A percentile compares a stretch with the other conserved stretches of the same genome.
Evolutionary conservation across 257 asterid species (phyloP).

Genomic region (Nemophila menziesii): DNA sequence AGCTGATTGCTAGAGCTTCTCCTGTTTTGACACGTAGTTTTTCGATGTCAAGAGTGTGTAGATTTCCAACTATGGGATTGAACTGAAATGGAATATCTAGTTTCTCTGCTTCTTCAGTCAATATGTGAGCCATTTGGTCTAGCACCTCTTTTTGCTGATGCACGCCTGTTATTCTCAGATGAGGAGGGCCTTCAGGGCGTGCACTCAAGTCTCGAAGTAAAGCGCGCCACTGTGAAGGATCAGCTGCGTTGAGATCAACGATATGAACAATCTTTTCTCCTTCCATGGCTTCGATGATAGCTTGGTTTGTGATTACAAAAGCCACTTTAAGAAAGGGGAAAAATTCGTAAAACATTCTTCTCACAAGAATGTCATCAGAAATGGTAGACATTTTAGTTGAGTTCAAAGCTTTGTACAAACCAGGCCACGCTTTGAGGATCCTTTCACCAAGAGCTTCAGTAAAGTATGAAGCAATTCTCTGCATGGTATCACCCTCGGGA

Average conservation of each 20-base stretch:
- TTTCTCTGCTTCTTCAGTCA: slow-evolving; percentile 73
- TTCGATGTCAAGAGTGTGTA: slow-evolving; percentile 62
- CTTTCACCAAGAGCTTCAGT: slow-evolving; percentile 80
- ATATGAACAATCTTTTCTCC: slow-evolving; percentile 93
- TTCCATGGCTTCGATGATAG: slow-evolving; percentile 89
- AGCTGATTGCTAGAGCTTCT: slow-evolving; percentile 75
- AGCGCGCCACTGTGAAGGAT: slow-evolving; percentile 80
- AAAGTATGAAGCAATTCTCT: slow-evolving; percentile 74
- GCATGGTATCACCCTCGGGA: slow-evolving; percentile 88
- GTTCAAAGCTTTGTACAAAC: slow-evolving; percentile 60
- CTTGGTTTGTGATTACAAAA: slow-evolving; percentile 64
- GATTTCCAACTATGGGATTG: slow-evolving; percentile 50
- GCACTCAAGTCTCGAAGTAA: slow-evolving; percentile 85
- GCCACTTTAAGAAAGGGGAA: slow-evolving; percentile 76
- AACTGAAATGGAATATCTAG: slow-evolving; percentile 88
- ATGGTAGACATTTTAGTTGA: slow-evolving; percentile 34
- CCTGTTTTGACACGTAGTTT: slow-evolving; percentile 74
- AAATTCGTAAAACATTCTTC: slow-evolving; percentile 66
- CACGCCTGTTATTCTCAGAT: slow-evolving; percentile 74
- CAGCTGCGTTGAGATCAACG: slow-evolving; percentile 57
- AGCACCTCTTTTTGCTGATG: slow-evolving; percentile 58
- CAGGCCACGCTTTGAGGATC: slow-evolving; percentile 73
- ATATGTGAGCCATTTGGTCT: slow-evolving; percentile 71
- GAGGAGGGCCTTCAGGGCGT: slow-evolving; percentile 97
- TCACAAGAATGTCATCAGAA: slow-evolving; percentile 56